Base-by-base conservation (phyloP, 768 basidiomycete species). In the Antrodiella citrinella region DNA sequence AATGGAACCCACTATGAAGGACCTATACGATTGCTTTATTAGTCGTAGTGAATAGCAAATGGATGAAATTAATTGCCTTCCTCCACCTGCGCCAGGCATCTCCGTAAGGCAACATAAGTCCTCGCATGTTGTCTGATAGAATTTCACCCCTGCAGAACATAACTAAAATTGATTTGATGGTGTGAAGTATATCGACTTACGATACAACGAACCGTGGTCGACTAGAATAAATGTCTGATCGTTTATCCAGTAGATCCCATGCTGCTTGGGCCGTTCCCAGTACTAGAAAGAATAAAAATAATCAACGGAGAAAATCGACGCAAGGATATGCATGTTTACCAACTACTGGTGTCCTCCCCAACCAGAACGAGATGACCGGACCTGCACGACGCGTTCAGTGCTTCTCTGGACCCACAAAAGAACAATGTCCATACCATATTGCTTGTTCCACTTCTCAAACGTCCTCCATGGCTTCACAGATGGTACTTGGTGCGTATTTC, bases 181-280 rank as follows among this genome's bases (percentile, higher is more conserved):
- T n/a, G n/a, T n/a, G n/a, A n/a, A n/a, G n/a, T n/a, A n/a, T n/a
- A n/a, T n/a, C 19, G 18, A 51, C 66, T 45, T 54, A 70, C 69
- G 65, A 70, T 45, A 76, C 67, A 24, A 77, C 68, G 39, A 74
- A 72, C 13, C 70, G 70, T 26, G 74, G 74, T 11, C 76, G 67
- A 49, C 70, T 71, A 2, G 74, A 75, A 47, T 77, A 77, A 15
- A 71, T 69, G 0, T 69, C 64, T 0, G 72, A 73, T 24, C 73
- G 67, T 49, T 72, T 74, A 51, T 77, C 75, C 20, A 79, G 58
- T 7, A 74, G 62, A 47, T 74, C 72, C 71, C 69, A 72, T 25
- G 72, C 72, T 26, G 70, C 69, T 54, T 73, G 72, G 18, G 73
- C 72, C 3, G 67, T 74, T 4, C 72, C 69, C 39, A 74, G 64